These are phyloP conservation scores for Populus deltoides DNA, from an alignment of 345 rosid species.

Conservation along the genomic window DNA sequence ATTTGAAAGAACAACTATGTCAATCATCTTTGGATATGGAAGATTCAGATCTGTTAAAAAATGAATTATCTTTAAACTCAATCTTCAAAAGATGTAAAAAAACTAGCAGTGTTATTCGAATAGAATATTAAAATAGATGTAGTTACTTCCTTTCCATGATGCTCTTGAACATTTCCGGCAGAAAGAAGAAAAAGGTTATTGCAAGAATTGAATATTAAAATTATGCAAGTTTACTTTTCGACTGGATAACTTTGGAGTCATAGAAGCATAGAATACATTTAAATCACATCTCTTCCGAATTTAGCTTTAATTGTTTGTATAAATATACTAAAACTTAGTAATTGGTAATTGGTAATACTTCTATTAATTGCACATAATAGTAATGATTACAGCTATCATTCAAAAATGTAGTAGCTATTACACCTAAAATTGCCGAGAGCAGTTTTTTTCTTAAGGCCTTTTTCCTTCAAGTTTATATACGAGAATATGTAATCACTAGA, in stretches of 20 bases:
- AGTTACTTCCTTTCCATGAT: constrained; percentile 77
- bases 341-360: too few species aligned
- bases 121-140: too few species aligned
- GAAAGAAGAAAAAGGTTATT: background rate
- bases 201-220: background rate
- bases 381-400: too few species aligned
- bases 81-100: background rate
- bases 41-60: constrained; percentile 59
- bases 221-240: too few species aligned
- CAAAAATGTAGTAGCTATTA: too few species aligned
- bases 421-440: background rate
- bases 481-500: background rate
- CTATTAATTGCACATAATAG: too few species aligned
- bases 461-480: background rate
- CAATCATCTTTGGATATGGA: constrained; percentile 88
- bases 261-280: too few species aligned
- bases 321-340: too few species aligned
- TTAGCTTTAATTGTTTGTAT: too few species aligned
- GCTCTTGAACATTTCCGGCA: constrained; percentile 70
- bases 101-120: background rate
- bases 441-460: background rate
- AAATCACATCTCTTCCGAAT: too few species aligned
- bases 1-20: constrained; percentile 73
- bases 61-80: background rate
- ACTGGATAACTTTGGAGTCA: too few species aligned